A percentile compares a stretch with the other conserved stretches of the same genome.
These are phyloP conservation scores for Phylloporus sp. DNA, from an alignment of 768 basidiomycete species.

Conservation along the genomic window DNA sequence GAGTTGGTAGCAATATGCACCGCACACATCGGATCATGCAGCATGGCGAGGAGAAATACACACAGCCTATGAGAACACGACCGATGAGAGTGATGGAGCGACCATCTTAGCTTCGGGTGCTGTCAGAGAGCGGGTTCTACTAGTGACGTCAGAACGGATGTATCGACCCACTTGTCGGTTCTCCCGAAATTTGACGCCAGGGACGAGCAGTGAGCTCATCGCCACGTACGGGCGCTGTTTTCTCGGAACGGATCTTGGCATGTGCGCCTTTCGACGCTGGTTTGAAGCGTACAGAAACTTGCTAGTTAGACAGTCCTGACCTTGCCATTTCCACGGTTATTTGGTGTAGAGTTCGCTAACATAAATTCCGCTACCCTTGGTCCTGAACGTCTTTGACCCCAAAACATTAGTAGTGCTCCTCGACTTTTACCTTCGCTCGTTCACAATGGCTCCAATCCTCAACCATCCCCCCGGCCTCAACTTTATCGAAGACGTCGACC, in stretches of 20 bases:
- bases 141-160: slow-evolving; percentile 8
- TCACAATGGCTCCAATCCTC: slow-evolving; percentile 58
- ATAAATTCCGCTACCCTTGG: slow-evolving; percentile 17
- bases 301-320: no score
- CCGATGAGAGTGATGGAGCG: not conserved
- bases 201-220: not conserved
- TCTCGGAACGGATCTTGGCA: slow-evolving; percentile 11
- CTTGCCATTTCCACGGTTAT: slow-evolving; percentile 19
- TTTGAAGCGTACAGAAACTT: not conserved
- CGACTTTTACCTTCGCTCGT: not conserved
- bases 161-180: not conserved
- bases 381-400: slow-evolving; percentile 2
- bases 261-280: not conserved
- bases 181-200: not conserved
- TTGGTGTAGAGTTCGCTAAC: slow-evolving; percentile 6
- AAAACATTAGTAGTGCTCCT: not conserved
- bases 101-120: not conserved
- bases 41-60: not conserved
- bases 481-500: slow-evolving; percentile 59
- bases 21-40: not conserved
- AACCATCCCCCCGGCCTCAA: slow-evolving; percentile 59
- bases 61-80: no score
- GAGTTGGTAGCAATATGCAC: not conserved
- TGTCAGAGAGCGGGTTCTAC: no score
- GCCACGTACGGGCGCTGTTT: not conserved